Evolutionary conservation across 768 basidiomycete genomes (phyloP).

Genomic region (Mrakia gelida): DNA sequence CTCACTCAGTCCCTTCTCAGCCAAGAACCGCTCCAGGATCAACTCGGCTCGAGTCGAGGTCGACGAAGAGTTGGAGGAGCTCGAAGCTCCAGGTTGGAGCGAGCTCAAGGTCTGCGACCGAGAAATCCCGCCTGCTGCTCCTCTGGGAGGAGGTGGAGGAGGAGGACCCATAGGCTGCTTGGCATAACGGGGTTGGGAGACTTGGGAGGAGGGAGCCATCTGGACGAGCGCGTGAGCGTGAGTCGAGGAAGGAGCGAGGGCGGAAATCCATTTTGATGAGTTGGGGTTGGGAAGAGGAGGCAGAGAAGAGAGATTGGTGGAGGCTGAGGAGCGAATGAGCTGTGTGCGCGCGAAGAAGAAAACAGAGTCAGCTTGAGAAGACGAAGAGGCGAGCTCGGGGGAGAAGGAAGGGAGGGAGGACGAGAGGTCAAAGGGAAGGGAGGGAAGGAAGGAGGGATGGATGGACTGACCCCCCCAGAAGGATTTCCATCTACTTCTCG

Average conservation of each 20-base stretch:
- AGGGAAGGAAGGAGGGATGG: neutral
- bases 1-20: neutral
- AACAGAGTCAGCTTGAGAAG: neutral
- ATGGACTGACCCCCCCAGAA: neutral
- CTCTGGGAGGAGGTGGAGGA: neutral
- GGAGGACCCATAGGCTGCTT: neutral
- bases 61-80: neutral
- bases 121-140: neutral
- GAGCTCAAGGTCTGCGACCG: slow-evolving; percentile 1
- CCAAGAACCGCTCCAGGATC: neutral
- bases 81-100: neutral
- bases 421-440: neutral
- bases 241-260: neutral
- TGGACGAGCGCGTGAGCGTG: slow-evolving; percentile 27
- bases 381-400: neutral
- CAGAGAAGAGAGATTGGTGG: neutral
- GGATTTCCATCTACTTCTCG: neutral
- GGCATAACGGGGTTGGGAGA: slow-evolving; percentile 18
- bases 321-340: neutral
- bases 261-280: neutral
- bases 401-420: neutral
- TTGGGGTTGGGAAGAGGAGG: slow-evolving; percentile 6
- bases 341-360: neutral
- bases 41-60: neutral
- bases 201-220: slow-evolving; percentile 8